Evolutionary conservation across 805 yeast species (phyloP), one percentile per base, ranked within the genome.

Genomic region (Lipomyces lipofer): DNA sequence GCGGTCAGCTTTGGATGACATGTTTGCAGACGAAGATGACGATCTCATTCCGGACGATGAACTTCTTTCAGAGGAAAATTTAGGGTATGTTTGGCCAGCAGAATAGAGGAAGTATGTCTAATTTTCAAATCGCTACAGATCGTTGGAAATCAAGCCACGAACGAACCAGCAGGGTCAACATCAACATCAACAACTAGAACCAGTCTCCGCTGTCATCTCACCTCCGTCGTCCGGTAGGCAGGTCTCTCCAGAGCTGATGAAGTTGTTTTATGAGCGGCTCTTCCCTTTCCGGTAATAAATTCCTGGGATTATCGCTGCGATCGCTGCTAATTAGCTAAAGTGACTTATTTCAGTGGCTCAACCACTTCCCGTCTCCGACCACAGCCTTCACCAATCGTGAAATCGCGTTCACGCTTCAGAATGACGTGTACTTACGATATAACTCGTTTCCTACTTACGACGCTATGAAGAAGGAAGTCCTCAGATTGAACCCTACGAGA

Each of bases 341-440:
- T 60, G 77, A 81, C 33, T 74, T 91, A n/a, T 91, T 85, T 71
- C 84, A 81, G 59, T 92, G 98, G 98, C 74, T 92, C 47, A 87
- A 84, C 67, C 98, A 91, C 69, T 83, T 95, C 2, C 88, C 85
- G 2, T 81, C 79, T 43, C 85, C 94, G 7, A 77, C 82, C 17
- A 73, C 78, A 21, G 94, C 88, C 67, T 91, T 92, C 72, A 81
- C 88, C 17, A 82, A 87, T 79, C 79, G 99, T 61, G 99, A 94
- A 69, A 85, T 94, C 68, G 98, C 99, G 1, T 89, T 86, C 75
- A 96, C 92, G 55, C 83, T 85, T 65, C 78, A 86, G 60, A 81
- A 88, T 28, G 97, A 95, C 13, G 94, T 90, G 1, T 94, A 92
- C 67, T 86, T 88, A 63, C 85, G 99, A 63, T 92, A 91, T 73